Evolutionary conservation across 352 stramenopile species (phyloP).

Genomic region (Thalassiosira livingstoniorum): DNA sequence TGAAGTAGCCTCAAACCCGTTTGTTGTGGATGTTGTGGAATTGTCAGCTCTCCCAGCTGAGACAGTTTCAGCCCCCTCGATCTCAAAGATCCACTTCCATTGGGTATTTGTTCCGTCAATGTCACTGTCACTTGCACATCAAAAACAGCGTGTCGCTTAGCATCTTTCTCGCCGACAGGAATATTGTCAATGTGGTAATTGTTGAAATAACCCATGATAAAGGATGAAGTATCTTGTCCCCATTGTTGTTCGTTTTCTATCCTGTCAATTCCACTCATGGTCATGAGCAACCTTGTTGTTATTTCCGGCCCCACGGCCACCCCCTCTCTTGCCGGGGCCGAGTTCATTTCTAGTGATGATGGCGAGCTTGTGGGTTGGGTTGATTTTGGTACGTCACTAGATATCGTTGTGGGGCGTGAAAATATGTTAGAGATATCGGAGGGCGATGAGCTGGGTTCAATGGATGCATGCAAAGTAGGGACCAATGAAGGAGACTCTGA

Average conservation of each 20-base stretch:
- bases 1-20: neutral
- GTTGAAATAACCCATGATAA: slow-evolving; percentile 16
- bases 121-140: neutral
- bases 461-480: too few species aligned
- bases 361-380: too few species aligned
- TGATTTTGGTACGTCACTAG: too few species aligned
- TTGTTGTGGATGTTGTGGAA: neutral
- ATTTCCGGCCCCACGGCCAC: neutral
- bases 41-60: neutral
- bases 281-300: neutral
- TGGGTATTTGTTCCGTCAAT: neutral
- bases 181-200: neutral
- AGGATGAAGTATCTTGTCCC: neutral
- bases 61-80: neutral
- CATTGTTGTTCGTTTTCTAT: slow-evolving; percentile 1
- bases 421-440: too few species aligned
- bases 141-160: neutral
- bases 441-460: too few species aligned
- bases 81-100: neutral
- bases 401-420: too few species aligned
- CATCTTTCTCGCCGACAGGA: neutral
- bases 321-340: neutral
- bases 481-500: too few species aligned
- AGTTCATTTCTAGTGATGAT: too few species aligned
- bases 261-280: neutral